A percentile compares a stretch with the other conserved stretches of the same genome.
These are phyloP conservation scores for Babesia bovis DNA, from an alignment of 169 alveolate species.

Conservation along the genomic window DNA sequence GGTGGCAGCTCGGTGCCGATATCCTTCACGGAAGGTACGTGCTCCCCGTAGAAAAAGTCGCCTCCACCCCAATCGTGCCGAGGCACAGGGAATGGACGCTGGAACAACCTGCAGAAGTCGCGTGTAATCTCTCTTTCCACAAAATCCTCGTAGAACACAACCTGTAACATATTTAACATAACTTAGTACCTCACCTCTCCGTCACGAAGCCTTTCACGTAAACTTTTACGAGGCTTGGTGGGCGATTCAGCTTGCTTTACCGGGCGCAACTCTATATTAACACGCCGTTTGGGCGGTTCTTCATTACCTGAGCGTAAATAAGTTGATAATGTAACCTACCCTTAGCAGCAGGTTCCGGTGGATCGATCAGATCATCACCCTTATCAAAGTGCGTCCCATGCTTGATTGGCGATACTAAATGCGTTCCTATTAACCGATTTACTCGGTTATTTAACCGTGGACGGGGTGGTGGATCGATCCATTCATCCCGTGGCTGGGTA, in stretches of 20 bases:
- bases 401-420: constrained; percentile 37
- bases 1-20: background rate
- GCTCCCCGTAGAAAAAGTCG: constrained; percentile 48
- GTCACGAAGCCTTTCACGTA: constrained; percentile 64
- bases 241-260: constrained; percentile 3
- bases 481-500: background rate
- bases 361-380: too few relatives aligned
- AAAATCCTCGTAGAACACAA: constrained; percentile 55
- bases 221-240: constrained; percentile 41
- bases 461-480: constrained; percentile 28
- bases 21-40: background rate
- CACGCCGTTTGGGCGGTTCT: background rate
- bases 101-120: constrained; percentile 48
- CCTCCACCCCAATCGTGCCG: constrained; percentile 68
- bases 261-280: constrained; percentile 35
- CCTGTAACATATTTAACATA: background rate
- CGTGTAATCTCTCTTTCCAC: constrained; percentile 42
- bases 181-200: constrained; percentile 60
- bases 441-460: constrained; percentile 8
- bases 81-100: constrained; percentile 46
- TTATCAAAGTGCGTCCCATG: too few relatives aligned
- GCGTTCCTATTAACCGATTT: constrained; percentile 31
- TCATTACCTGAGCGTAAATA: too few relatives aligned
- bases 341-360: background rate
- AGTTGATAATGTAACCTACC: constrained; percentile 5